phyloP scores from a whole-genome alignment of 768 basidiomycete genomes.

The Mycena crocata region DNA sequence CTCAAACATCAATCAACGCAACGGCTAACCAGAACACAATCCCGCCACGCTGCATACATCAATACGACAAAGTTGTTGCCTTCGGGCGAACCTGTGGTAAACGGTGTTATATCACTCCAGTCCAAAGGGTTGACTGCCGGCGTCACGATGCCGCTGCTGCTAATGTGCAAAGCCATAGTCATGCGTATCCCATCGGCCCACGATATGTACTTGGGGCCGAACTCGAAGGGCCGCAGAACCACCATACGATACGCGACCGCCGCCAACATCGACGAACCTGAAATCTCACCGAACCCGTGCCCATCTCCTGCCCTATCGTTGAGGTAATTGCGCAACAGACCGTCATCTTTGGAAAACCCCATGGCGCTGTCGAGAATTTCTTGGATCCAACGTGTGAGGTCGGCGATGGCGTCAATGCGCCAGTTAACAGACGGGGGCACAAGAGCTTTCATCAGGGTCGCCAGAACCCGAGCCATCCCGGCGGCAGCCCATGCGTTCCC shows the following conservation, averaged over 20 bases:
- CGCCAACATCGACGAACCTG: conserved; percentile 55
- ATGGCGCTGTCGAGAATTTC: conserved; percentile 60
- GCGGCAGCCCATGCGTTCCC: conserved; percentile 40
- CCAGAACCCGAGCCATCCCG: conserved; percentile 46
- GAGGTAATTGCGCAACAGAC: conserved; percentile 57
- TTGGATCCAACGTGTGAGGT: conserved; percentile 52
- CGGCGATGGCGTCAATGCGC: conserved; percentile 40
- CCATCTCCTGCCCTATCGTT: conserved; percentile 37
- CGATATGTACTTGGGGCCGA: conserved; percentile 35
- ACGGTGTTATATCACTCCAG: conserved; percentile 46
- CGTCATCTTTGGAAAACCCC: conserved; percentile 42
- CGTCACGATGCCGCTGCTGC: conserved; percentile 44
- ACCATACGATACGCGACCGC: conserved; percentile 51
- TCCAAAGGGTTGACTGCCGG: conserved; percentile 53
- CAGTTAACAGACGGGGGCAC: conserved; percentile 40
- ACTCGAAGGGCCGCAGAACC: conserved; percentile 33
- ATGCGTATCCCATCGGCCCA: conserved; percentile 43
- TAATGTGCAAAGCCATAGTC: conserved; percentile 43
- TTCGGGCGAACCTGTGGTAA: conserved; percentile 49
- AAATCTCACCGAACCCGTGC: conserved; percentile 56
- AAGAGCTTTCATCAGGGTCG: conserved; percentile 58
- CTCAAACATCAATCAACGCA: conserved; percentile 41
- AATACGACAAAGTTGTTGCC: conserved; percentile 52
- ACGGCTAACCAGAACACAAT: conserved; percentile 44
- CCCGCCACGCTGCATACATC: conserved; percentile 54